phyloP scores from a whole-genome alignment of 2,329 filamentous ascomycete genomes.

The Chaetomium sp. region DNA sequence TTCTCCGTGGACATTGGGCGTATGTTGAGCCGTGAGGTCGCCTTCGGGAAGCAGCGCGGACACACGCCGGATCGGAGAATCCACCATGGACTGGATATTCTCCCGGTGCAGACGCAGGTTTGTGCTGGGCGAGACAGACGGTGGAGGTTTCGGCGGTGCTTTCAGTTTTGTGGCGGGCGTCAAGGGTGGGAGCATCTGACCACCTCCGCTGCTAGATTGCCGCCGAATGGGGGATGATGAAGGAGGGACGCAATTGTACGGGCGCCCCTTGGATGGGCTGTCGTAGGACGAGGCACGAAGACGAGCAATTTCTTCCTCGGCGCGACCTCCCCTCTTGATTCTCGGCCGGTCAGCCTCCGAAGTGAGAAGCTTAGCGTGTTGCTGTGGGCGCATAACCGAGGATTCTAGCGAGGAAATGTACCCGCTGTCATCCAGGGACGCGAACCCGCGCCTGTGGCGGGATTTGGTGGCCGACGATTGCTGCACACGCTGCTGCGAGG shows the following conservation, averaged over 20 bases:
- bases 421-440: slow-evolving; percentile 82
- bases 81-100: slow-evolving; percentile 72
- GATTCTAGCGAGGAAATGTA: slow-evolving; percentile 97
- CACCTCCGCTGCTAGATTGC: slow-evolving; percentile 38
- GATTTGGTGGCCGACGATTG: slow-evolving; percentile 51
- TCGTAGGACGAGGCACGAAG: slow-evolving; percentile 89
- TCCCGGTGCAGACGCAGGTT: slow-evolving; percentile 85
- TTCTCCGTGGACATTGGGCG: slow-evolving; percentile 60
- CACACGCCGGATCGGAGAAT: slow-evolving; percentile 59
- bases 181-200: slow-evolving; percentile 64
- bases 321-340: slow-evolving; percentile 73
- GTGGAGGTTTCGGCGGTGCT: slow-evolving; percentile 49
- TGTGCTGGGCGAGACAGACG: slow-evolving; percentile 87
- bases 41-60: slow-evolving; percentile 37
- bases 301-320: slow-evolving; percentile 91
- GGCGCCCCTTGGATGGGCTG: slow-evolving; percentile 70
- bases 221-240: slow-evolving; percentile 65
- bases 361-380: slow-evolving; percentile 57
- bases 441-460: slow-evolving; percentile 69
- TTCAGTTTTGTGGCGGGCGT: slow-evolving; percentile 82
- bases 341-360: slow-evolving; percentile 75
- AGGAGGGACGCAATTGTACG: slow-evolving; percentile 44
- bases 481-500: slow-evolving; percentile 56
- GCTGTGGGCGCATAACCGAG: slow-evolving; percentile 69
- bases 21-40: slow-evolving; percentile 51